Conservation (phyloP, 208 protist species). For the Jaenimonas drosophilae region DNA sequence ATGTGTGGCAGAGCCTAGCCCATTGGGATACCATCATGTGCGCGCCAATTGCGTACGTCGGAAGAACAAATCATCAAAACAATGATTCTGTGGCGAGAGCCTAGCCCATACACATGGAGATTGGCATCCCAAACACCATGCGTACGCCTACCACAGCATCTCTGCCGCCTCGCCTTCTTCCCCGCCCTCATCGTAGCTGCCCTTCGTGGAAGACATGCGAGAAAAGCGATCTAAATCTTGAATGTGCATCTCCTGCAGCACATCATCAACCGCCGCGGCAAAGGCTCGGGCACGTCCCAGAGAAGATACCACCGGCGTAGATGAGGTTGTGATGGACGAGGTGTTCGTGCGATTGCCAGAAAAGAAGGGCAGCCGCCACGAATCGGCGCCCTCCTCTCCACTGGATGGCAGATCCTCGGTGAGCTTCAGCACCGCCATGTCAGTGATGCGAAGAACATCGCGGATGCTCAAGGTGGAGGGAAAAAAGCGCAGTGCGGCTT, state of each 20-base stretch:
- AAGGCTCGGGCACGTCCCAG: conserved; percentile 9
- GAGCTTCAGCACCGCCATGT: conserved; percentile 46
- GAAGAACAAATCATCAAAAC: no score
- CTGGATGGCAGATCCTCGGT: conserved; percentile 4
- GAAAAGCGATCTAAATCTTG: no score
- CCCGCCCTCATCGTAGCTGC: no score
- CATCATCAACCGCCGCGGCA: conserved; percentile 19
- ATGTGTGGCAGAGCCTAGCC: no score
- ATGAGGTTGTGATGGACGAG: not conserved
- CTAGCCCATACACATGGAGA: no score
- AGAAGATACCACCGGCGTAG: not conserved
- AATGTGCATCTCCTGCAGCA: conserved; percentile 37
- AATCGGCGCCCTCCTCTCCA: not conserved
- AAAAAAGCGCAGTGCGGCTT: conserved; percentile 18
- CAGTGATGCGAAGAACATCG: conserved; percentile 59
- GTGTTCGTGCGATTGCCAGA: not conserved
- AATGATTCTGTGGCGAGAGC: no score
- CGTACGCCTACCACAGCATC: conserved; percentile 15
- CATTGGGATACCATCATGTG: no score
- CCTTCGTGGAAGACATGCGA: no score
- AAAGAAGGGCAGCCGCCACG: not conserved
- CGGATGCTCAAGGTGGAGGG: conserved; percentile 43
- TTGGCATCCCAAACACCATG: no score
- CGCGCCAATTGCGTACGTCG: no score
- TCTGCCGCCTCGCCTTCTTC: conserved; percentile 14